Conservation (phyloP, 2,329 filamentous ascomycete genomes). For the Plectosphaerella sp. region DNA sequence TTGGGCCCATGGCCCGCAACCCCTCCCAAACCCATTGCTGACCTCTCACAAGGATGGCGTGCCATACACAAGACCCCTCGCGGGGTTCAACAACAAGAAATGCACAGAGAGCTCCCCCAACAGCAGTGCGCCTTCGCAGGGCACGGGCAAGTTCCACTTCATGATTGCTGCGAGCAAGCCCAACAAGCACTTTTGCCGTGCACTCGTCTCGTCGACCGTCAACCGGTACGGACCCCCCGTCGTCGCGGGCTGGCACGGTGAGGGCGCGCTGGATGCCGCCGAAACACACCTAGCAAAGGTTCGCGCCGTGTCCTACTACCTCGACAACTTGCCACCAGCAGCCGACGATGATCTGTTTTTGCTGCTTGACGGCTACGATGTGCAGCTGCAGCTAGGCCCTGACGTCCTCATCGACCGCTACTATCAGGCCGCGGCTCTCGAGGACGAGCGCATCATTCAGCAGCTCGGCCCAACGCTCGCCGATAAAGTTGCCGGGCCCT, state of each 20-base stretch:
- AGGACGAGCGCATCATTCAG: slow-evolving; percentile 45
- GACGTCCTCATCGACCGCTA: slow-evolving; percentile 61
- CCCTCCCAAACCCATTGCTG: no score
- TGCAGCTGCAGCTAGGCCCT: slow-evolving; percentile 62
- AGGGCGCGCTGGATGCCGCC: slow-evolving; percentile 26
- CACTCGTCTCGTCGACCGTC: slow-evolving; percentile 29
- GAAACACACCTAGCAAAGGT: slow-evolving; percentile 34
- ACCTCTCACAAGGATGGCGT: no score
- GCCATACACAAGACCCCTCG: no score
- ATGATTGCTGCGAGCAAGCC: slow-evolving; percentile 29
- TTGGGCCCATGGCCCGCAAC: no score
- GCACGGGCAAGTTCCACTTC: slow-evolving; percentile 24
- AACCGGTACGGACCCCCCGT: slow-evolving; percentile 31
- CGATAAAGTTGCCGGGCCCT: slow-evolving; percentile 21
- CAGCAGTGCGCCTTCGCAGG: background rate
- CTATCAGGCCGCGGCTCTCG: slow-evolving; percentile 46
- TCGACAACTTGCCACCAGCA: slow-evolving; percentile 18
- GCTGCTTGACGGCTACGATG: slow-evolving; percentile 59
- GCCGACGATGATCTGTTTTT: slow-evolving; percentile 56
- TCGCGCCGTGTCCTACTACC: slow-evolving; percentile 27
- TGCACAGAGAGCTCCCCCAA: slow-evolving; percentile 4
- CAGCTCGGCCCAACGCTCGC: slow-evolving; percentile 38
- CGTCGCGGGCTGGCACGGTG: slow-evolving; percentile 32
- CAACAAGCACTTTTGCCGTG: slow-evolving; percentile 32
- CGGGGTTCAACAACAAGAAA: background rate